Base-by-base conservation (phyloP, 176 grass and related monocot genomes). In the Areca catechu region DNA sequence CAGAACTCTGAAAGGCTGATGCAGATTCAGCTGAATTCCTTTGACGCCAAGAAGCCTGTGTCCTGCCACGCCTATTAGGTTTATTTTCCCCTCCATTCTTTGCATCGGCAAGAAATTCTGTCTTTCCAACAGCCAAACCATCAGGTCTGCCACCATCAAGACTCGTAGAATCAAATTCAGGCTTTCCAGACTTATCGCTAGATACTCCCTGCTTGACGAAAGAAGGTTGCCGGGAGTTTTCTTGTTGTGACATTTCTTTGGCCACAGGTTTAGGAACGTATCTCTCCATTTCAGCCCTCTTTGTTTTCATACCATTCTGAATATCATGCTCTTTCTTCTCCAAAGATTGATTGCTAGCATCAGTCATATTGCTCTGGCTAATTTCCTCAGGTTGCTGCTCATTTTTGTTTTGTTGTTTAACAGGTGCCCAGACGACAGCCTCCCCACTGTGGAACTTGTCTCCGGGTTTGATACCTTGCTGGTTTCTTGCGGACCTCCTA, bases 221-320 rank as follows among this genome's bases (percentile, higher is more conserved):
- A 17, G 75, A 60, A 74, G 62, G 58, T 64, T 73, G 69, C 17
- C 43, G 61, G 6, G 63, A 22, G 71, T 85, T 89, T 48, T 85
- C 85, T 29, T 92, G 87, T 60, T 72, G 70, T 51, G 53, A 61
- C 16, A 92, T 61, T 53, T 90, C 86, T 79, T 89, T 86, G 43
- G 80, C 73, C 18, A 92, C 65, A 71, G 88, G 93, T 72, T 98
- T 92, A 22, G 93, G 93, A 61, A 98, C 84, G 78, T 98, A 98
- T 56, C 93, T 83, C 72, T 98, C 88, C 73, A 98, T 92, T 78
- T 98, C 93, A 57, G 93, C 88, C 71, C 93, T 98, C 70, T 89
- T 92, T 80, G 72, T 74, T 80, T 69, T 82, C 47, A 72, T 80
- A 53, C 70, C 67, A 76, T 75, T 76, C 19, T 81, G 81, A 37